Conservation (phyloP, 2,329 filamentous ascomycete species). For the Clonostachys solani region DNA sequence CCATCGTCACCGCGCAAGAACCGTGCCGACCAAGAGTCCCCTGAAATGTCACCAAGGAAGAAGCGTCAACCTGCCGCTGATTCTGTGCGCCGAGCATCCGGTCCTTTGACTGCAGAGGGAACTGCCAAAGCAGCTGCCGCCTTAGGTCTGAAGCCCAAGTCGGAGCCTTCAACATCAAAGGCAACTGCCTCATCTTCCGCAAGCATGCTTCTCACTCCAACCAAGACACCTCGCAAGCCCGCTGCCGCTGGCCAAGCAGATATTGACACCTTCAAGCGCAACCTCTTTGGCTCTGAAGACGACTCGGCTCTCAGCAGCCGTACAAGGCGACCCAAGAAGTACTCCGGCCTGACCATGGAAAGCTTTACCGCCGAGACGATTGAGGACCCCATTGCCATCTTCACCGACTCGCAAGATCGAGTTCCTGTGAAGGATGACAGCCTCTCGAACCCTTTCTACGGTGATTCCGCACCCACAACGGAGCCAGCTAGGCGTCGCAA, state of each 20-base stretch:
- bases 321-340: slow-evolving; percentile 44
- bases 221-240: slow-evolving; percentile 71
- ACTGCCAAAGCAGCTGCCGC: slow-evolving; percentile 35
- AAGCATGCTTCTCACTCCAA: slow-evolving; percentile 70
- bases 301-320: slow-evolving; percentile 52
- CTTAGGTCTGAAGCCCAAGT: slow-evolving; percentile 20
- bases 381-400: slow-evolving; percentile 63
- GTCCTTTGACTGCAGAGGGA: slow-evolving; percentile 36
- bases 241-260: slow-evolving; percentile 41
- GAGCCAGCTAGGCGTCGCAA: slow-evolving; percentile 43
- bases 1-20: slow-evolving; percentile 6
- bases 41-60: slow-evolving; percentile 41
- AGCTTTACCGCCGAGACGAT: slow-evolving; percentile 56
- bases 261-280: slow-evolving; percentile 53
- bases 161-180: slow-evolving; percentile 7
- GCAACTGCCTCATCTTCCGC: slow-evolving; percentile 17
- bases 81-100: slow-evolving; percentile 40
- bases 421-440: slow-evolving; percentile 64
- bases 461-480: slow-evolving; percentile 29
- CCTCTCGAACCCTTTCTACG: slow-evolving; percentile 69
- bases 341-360: slow-evolving; percentile 47
- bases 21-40: slow-evolving; percentile 7
- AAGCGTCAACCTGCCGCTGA: slow-evolving; percentile 42
- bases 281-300: slow-evolving; percentile 56
- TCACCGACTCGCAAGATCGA: slow-evolving; percentile 75